Evolutionary conservation across 75 land plant genomes (phyloP), one percentile per base, ranked within the genome.

Genomic region (Selaginella moellendorffii): DNA sequence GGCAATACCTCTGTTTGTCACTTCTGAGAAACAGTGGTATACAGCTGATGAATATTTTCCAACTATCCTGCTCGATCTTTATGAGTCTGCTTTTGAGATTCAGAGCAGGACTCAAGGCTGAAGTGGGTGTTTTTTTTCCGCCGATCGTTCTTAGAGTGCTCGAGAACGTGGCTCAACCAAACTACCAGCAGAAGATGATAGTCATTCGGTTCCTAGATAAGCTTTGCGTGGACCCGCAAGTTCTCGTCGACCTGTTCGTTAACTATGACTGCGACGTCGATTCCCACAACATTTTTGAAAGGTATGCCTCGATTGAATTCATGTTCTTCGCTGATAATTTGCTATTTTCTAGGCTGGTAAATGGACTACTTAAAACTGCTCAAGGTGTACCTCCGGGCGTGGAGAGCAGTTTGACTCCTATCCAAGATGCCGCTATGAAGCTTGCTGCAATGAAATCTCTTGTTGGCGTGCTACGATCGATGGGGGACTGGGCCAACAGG

Each of bases 191-290:
- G 74, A 95, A 95, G 73, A 95, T 83, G 82, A 91, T 86, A 63
- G 99, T 95, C 29, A 83, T 95, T 56, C 81, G 87, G n/a, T 95
- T 95, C 73, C 27, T 95, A 68, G 97, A 95, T 36, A 95, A 95
- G 77, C 88, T 95, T 10, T 90, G 88, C 58, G 70, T 82, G 30
- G 97, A 95, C 78, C 85, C 97, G 51, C 99, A 90, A 62, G 86
- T 95, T 51, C 71, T 95, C 62, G 96, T 95, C 10, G 99, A 95
- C 63, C 84, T 95, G 28, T 95, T 95, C 67, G 78, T 95, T 54
- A 95, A 95, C 66, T 95, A 95, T 81, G 99, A 95, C 58, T 95
- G 99, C 75, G 97, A 95, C 78, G 97, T 95, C 30, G 78, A 90
- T 63, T 83, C 99, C n/a, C 81, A 97, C 23, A 95, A 95, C 77